A percentile compares a stretch with the other conserved stretches of the same genome.
Conservation (phyloP, 129 eudicot species). For the Pittosporum tobira region DNA sequence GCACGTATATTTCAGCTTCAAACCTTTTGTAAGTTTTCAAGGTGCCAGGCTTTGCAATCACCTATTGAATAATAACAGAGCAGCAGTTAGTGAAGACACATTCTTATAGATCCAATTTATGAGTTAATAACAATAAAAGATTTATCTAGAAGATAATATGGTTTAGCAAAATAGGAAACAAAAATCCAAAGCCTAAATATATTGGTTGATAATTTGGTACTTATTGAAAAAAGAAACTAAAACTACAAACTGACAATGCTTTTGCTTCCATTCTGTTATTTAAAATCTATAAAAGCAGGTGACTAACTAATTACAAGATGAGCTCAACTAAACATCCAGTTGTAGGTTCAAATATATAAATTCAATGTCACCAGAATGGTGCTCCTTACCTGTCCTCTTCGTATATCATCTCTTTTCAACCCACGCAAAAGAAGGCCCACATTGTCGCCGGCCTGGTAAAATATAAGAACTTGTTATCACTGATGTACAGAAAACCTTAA, state of each 20-base stretch:
- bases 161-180: background rate
- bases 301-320: conserved; percentile 1
- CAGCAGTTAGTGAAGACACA: background rate
- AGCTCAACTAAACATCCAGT: background rate
- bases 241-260: background rate
- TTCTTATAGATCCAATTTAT: background rate
- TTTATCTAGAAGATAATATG: no score
- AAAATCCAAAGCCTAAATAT: background rate
- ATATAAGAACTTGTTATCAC: conserved; percentile 1
- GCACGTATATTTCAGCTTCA: conserved; percentile 84
- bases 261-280: background rate
- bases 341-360: background rate
- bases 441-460: conserved; percentile 87
- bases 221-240: no score
- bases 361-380: background rate
- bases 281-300: background rate
- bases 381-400: conserved; percentile 75
- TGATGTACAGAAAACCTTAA: background rate
- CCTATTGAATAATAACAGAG: conserved; percentile 9
- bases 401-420: conserved; percentile 68
- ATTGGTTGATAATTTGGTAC: background rate
- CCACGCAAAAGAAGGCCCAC: conserved; percentile 98
- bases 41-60: conserved; percentile 75
- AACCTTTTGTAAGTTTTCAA: conserved; percentile 71
- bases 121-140: no score